Evolutionary conservation across 2,329 filamentous ascomycete genomes (phyloP).

Genomic region (Pyricularia grisea): DNA sequence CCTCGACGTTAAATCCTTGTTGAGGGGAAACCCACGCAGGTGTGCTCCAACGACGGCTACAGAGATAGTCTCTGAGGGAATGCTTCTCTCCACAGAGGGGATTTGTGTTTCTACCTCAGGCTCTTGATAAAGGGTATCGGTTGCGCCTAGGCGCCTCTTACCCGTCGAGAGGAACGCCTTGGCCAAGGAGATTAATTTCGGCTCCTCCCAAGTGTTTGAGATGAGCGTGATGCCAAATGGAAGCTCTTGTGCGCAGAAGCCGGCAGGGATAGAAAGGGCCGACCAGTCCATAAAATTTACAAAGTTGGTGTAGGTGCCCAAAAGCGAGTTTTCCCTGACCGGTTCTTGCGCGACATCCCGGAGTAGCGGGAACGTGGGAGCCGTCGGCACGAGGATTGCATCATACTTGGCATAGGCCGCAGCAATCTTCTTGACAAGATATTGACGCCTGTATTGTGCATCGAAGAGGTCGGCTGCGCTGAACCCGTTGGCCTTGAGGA

Average conservation of each 20-base stretch:
- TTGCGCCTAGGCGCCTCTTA: not conserved
- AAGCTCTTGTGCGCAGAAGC: slow-evolving; percentile 24
- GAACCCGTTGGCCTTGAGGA: slow-evolving; percentile 27
- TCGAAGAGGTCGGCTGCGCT: slow-evolving; percentile 36
- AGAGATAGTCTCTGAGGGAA: not conserved
- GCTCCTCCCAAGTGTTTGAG: slow-evolving; percentile 24
- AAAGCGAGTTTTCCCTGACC: slow-evolving; percentile 39
- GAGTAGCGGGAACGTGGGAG: slow-evolving; percentile 41
- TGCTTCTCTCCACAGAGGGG: not conserved
- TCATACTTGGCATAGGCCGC: slow-evolving; percentile 31
- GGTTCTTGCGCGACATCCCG: slow-evolving; percentile 40
- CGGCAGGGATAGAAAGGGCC: slow-evolving; percentile 42
- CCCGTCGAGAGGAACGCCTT: slow-evolving; percentile 15
- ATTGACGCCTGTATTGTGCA: slow-evolving; percentile 25
- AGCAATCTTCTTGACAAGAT: slow-evolving; percentile 31
- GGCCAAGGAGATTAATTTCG: slow-evolving; percentile 18
- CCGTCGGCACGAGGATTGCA: slow-evolving; percentile 45
- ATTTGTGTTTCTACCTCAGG: not conserved
- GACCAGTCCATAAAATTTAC: slow-evolving; percentile 52
- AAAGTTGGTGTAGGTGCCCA: slow-evolving; percentile 50
- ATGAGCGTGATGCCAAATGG: slow-evolving; percentile 29
- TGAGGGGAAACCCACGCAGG: not conserved
- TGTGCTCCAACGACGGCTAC: not conserved
- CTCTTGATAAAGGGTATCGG: not conserved
- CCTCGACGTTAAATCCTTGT: not conserved